Evolutionary conservation across 257 asterid species (phyloP), one percentile per base, ranked within the genome.

Genomic region (Mentha longifolia): DNA sequence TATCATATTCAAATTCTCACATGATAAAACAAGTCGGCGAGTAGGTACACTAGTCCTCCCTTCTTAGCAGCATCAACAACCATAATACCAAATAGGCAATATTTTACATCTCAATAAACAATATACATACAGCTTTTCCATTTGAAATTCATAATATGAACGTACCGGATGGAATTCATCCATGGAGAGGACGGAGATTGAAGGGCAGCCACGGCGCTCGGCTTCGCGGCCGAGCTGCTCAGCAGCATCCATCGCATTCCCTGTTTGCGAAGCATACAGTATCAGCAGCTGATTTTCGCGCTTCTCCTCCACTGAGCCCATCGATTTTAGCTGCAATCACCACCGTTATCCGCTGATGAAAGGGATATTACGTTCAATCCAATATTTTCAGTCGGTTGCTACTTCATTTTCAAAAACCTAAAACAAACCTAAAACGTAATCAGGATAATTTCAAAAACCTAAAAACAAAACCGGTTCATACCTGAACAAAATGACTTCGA

Each of bases 201-300:
- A 63, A 6, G 94, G 89, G 79, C 96, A 93, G 74, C 89, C 83
- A 51, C 92, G 89, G 71, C 92, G 94, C 73, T 93, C 95, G 2
- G 97, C 96, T 79, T 93, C 96, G 3, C 98, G 96, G 75, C 91
- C 89, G 59, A 93, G 62, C 62, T 86, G 79, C 80, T 91, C 95
- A 2, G 98, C 98, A 25, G 84, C 97, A 71, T 93, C 98, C 60
- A 87, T 78, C 31, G 98, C 92, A 70, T 93, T 93, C 61, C 98
- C 98, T 3, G 97, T 93, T 73, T 93, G 88, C 0, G 98, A 88
- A 74, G 98, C 98, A 72, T 87, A 85, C 68, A 93, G 64, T 54
- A 93, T 83, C 47, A 88, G 72, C 67, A 93, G 69, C 83, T 80
- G 82, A 63, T 76, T 76, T 37, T 78, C 82, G 72, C 71, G 65